Evolutionary conservation across 371 early-diverging fungal genomes (phyloP), one percentile per base, ranked within the genome.

Genomic region (Apophysomyces ossiformis): DNA sequence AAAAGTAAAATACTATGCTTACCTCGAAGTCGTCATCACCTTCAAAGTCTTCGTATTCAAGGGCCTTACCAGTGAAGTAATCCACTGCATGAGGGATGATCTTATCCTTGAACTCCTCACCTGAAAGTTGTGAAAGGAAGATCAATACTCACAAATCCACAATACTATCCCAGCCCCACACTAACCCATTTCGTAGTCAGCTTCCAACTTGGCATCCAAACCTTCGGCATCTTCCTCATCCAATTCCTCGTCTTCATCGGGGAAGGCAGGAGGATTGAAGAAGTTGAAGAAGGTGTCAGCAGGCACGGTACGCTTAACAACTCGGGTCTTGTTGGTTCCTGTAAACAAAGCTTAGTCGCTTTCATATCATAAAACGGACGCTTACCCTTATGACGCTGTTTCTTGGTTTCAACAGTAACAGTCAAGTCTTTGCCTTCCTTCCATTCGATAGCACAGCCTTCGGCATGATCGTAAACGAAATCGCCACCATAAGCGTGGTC

Each of bases 31-130:
- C 89, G 58, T 87, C 91, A 56, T 89, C 89, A 57, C 85, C 88
- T 12, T 77, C 84, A 58, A 86, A 81, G 63, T 89, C 92, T 68
- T 88, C 90, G 75, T 88, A 90, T 65, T 89, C 87, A 45, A 96
- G 86, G 54, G 99, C 98, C 82, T 93, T 92, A 72, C 99, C 99
- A 16, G 98, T 98, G 86, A 97, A 99, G 93, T 96, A 99, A 80
- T 96, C 95, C 62, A 99, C 82, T 65, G 99, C 99, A 72, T 90
- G 89, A 64, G 99, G 97, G 64, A 99, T 90, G 65, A 99, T 77
- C 77, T 92, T 93, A 64, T 96, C 96, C 86, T 96, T 97, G 84
- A 99, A 88, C 74, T 94, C 90, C 76, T 99, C 98, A 43, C 73
- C 73, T 66, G 50, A 2, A 45, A 5, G 37, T 41, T 46, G 37